phyloP scores from a whole-genome alignment of 2,329 filamentous ascomycete genomes.

The Domatiomyces globalis region DNA sequence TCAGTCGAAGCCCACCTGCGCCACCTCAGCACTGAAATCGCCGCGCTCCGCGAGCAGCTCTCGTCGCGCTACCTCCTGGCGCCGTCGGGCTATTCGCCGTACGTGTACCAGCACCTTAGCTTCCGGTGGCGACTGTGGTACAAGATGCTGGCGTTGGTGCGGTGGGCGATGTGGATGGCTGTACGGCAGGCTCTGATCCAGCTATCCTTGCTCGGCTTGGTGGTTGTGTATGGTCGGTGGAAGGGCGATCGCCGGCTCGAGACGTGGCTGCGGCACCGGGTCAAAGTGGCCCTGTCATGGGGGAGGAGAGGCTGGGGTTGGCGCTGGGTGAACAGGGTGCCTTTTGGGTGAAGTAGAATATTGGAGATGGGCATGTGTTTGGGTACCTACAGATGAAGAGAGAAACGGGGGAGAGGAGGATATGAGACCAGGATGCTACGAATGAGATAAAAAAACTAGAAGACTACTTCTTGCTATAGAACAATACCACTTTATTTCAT shows the following conservation, averaged over 20 bases:
- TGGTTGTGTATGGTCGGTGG: constrained; percentile 29
- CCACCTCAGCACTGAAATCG: constrained; percentile 81
- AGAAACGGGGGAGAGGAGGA: neutral
- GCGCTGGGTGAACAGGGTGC: neutral
- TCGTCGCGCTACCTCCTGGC: constrained; percentile 52
- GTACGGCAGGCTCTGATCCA: constrained; percentile 65
- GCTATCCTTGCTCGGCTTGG: constrained; percentile 35
- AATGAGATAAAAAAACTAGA: too few relatives aligned
- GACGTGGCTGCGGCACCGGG: constrained; percentile 8
- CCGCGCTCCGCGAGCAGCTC: constrained; percentile 82
- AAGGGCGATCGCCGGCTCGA: constrained; percentile 31
- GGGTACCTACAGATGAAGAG: too few relatives aligned
- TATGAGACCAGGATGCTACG: too few relatives aligned
- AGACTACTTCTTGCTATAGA: too few relatives aligned
- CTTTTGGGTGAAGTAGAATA: neutral
- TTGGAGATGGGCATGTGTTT: neutral
- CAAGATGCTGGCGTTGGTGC: constrained; percentile 53
- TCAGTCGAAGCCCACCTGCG: constrained; percentile 72
- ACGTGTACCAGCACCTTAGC: constrained; percentile 3
- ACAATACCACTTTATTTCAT: too few relatives aligned
- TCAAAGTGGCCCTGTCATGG: neutral
- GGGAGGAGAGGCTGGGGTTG: neutral
- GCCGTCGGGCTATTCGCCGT: constrained; percentile 20
- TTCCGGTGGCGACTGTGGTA: constrained; percentile 37
- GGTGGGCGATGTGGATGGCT: constrained; percentile 54